Evolutionary conservation across 164 flowering plant species (phyloP).

Genomic region (Nymphaea thermarum): DNA sequence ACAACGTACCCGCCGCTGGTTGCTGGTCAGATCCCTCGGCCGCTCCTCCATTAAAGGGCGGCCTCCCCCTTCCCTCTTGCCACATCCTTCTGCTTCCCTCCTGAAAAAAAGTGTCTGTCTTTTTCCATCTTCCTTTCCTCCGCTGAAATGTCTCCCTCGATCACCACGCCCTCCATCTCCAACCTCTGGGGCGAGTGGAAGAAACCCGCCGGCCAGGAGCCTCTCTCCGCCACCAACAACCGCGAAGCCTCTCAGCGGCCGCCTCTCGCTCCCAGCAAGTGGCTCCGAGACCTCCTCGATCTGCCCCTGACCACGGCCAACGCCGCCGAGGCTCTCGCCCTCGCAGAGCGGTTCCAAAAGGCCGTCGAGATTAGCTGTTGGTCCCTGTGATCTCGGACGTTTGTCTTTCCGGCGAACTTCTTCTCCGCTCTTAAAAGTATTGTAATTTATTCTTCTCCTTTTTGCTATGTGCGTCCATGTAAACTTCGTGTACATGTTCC

Average conservation of each 20-base stretch:
- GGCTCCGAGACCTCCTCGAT: neutral
- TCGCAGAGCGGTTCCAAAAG: conserved; percentile 1
- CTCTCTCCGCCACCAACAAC: neutral
- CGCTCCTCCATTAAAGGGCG: neutral
- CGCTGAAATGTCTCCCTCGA: neutral
- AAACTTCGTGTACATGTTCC: neutral
- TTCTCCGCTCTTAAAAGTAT: neutral
- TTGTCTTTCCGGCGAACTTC: neutral
- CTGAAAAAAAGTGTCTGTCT: neutral
- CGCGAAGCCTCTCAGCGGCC: neutral
- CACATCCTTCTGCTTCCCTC: neutral
- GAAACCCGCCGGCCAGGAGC: neutral
- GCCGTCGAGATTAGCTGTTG: conserved; percentile 5
- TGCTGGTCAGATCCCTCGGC: too few species aligned
- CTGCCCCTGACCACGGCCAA: neutral
- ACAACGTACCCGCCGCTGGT: too few species aligned
- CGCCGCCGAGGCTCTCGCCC: neutral
- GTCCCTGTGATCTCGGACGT: neutral
- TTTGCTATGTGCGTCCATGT: neutral
- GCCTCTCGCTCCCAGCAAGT: neutral
- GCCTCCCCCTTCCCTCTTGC: neutral
- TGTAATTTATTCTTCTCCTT: neutral
- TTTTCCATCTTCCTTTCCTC: neutral
- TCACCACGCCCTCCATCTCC: neutral
- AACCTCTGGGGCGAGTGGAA: neutral